Percentiles rank a stretch among this genome's conserved stretches.
phyloP scores from a whole-genome alignment of 2,329 filamentous ascomycete genomes.

The Periglandula ipomoeae region DNA sequence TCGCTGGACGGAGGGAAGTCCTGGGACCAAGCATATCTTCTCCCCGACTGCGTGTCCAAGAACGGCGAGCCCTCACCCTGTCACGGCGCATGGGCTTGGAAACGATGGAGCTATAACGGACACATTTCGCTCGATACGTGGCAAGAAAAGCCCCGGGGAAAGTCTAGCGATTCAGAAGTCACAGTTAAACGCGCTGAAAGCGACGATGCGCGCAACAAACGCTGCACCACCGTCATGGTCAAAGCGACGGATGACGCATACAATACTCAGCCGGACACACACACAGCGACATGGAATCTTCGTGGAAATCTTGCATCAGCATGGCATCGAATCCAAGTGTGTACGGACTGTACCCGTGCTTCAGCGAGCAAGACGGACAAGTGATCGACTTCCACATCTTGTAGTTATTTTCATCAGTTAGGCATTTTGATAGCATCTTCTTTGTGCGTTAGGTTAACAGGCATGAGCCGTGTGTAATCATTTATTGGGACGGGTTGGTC shows the following conservation, averaged over 20 bases:
- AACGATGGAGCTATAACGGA: slow-evolving; percentile 50
- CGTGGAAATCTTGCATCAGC: slow-evolving; percentile 58
- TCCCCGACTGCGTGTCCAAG: slow-evolving; percentile 35
- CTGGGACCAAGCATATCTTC: slow-evolving; percentile 54
- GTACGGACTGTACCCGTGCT: slow-evolving; percentile 20
- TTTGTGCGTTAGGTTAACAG: neutral
- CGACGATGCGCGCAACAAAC: slow-evolving; percentile 16
- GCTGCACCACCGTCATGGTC: slow-evolving; percentile 46
- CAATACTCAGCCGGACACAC: slow-evolving; percentile 56
- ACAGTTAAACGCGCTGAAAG: slow-evolving; percentile 5
- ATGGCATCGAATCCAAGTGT: slow-evolving; percentile 49
- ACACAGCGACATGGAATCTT: slow-evolving; percentile 52
- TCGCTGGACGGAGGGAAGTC: slow-evolving; percentile 53
- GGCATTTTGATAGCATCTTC: neutral
- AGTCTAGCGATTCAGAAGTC: neutral
- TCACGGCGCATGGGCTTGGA: slow-evolving; percentile 53
- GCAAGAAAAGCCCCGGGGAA: slow-evolving; percentile 7
- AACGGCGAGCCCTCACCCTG: slow-evolving; percentile 18
- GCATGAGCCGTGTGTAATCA: neutral
- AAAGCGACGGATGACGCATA: slow-evolving; percentile 59
- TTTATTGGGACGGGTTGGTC: too few species aligned
- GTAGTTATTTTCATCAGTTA: too few species aligned
- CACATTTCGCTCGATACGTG: slow-evolving; percentile 29
- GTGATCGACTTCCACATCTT: too few species aligned
- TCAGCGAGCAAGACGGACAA: neutral